These are phyloP conservation scores for Millerozyma miso DNA, from an alignment of 805 yeast species.

Conservation along the genomic window DNA sequence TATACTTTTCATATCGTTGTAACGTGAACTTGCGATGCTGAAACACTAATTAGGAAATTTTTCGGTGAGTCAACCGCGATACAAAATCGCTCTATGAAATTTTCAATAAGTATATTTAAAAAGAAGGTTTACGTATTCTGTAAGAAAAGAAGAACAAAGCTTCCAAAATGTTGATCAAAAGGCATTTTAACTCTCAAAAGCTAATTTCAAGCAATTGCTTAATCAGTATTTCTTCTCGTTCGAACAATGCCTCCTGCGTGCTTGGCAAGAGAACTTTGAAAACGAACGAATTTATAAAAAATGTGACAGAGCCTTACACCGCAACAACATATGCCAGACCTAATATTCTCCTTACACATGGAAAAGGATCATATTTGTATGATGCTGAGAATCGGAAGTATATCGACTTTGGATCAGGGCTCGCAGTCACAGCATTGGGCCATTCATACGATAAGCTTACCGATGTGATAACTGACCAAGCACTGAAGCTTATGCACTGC, in stretches of 20 bases:
- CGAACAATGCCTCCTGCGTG: slow-evolving; percentile 19
- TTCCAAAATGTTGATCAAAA: background rate
- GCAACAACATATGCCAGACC: slow-evolving; percentile 84
- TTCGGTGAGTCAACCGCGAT: slow-evolving; percentile 32
- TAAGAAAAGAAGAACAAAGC: background rate
- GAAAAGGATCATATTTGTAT: slow-evolving; percentile 74
- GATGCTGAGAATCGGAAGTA: slow-evolving; percentile 76
- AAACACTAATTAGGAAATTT: slow-evolving; percentile 14
- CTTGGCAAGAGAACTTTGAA: slow-evolving; percentile 2
- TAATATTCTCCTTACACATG: slow-evolving; percentile 69
- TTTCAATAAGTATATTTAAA: background rate
- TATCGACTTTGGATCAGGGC: slow-evolving; percentile 92
- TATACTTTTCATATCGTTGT: no score
- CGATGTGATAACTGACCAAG: slow-evolving; percentile 67
- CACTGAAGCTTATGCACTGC: slow-evolving; percentile 68
- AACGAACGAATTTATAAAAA: slow-evolving; percentile 40
- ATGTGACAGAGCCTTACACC: slow-evolving; percentile 47
- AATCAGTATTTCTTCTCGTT: slow-evolving; percentile 16
- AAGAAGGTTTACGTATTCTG: background rate
- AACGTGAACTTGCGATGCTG: background rate
- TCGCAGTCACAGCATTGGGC: slow-evolving; percentile 94
- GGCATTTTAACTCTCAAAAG: background rate
- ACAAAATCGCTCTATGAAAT: slow-evolving; percentile 17
- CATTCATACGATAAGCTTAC: slow-evolving; percentile 77
- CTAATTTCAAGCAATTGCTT: background rate